phyloP scores from a whole-genome alignment of 2,329 filamentous ascomycete genomes.

The Penicillium sp. region DNA sequence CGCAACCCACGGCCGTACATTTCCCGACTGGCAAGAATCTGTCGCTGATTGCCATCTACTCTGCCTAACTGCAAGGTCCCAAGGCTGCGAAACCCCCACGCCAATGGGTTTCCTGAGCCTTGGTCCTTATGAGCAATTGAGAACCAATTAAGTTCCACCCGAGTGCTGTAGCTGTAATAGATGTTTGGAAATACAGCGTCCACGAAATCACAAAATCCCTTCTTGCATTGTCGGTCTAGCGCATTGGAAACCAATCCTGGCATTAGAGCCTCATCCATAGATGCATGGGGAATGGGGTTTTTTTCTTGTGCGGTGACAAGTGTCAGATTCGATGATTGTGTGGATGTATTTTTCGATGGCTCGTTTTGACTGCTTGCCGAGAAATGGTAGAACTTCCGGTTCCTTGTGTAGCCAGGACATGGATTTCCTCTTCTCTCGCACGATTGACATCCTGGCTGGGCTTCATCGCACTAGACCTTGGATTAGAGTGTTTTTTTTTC shows the following conservation, averaged over 20 bases:
- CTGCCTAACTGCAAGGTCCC: constrained; percentile 16
- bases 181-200: constrained; percentile 14
- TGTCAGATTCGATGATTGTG: background rate
- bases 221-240: constrained; percentile 12
- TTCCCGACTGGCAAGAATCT: constrained; percentile 17
- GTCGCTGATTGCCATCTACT: constrained; percentile 10
- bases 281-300: background rate
- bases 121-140: constrained; percentile 17
- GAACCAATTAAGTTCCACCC: constrained; percentile 19
- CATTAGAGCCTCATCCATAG: constrained; percentile 11
- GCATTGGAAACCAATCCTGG: constrained; percentile 12
- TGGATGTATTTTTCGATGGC: background rate
- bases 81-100: constrained; percentile 13
- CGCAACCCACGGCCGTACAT: constrained; percentile 19
- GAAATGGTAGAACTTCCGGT: constrained; percentile 19
- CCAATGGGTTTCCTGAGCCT: constrained; percentile 6
- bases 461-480: constrained; percentile 20
- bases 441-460: constrained; percentile 19
- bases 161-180: constrained; percentile 15
- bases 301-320: background rate
- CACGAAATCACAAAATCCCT: constrained; percentile 19
- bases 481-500: background rate
- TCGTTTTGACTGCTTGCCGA: background rate
- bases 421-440: constrained; percentile 12
- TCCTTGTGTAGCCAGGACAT: constrained; percentile 21